phyloP scores from a whole-genome alignment of 768 basidiomycete genomes.

The Tylopilus plumbeoviolaceoides region DNA sequence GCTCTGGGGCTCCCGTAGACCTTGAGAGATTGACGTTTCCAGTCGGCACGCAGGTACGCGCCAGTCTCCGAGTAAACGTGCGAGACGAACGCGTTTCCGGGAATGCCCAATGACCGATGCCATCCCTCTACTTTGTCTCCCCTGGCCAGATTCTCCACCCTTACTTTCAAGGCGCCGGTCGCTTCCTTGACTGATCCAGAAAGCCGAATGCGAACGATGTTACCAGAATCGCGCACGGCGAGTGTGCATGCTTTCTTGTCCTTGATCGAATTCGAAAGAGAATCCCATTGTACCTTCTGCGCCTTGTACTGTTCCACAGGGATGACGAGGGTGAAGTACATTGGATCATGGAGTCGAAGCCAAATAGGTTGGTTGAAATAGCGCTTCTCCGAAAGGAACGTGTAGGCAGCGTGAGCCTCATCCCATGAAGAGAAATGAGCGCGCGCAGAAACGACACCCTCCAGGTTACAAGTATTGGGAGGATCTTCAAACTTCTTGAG shows the following conservation, averaged over 20 bases:
- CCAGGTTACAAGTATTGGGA: constrained; percentile 16
- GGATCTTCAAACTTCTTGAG: constrained; percentile 27
- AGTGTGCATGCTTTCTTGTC: constrained; percentile 36
- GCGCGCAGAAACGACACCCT: constrained; percentile 34
- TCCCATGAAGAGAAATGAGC: constrained; percentile 50
- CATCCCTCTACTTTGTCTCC: constrained; percentile 50
- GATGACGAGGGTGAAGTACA: constrained; percentile 49
- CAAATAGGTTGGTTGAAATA: constrained; percentile 35
- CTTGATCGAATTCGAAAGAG: constrained; percentile 34
- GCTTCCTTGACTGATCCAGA: constrained; percentile 49
- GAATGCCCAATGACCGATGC: constrained; percentile 41
- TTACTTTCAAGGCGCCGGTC: constrained; percentile 54
- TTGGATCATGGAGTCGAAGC: constrained; percentile 43
- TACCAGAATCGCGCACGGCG: constrained; percentile 23
- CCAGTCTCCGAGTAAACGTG: constrained; percentile 34
- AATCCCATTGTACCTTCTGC: constrained; percentile 48
- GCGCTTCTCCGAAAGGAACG: constrained; percentile 32
- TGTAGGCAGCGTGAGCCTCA: constrained; percentile 39
- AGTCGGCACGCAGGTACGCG: constrained; percentile 44
- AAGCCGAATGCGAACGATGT: constrained; percentile 39
- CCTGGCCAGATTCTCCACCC: constrained; percentile 50
- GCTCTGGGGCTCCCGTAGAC: constrained; percentile 41
- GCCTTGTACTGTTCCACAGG: constrained; percentile 47
- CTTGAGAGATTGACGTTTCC: constrained; percentile 41
- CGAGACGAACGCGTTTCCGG: constrained; percentile 31